These are phyloP conservation scores for Ilyonectria robusta DNA, from an alignment of 2,329 filamentous ascomycete species.

Conservation along the genomic window DNA sequence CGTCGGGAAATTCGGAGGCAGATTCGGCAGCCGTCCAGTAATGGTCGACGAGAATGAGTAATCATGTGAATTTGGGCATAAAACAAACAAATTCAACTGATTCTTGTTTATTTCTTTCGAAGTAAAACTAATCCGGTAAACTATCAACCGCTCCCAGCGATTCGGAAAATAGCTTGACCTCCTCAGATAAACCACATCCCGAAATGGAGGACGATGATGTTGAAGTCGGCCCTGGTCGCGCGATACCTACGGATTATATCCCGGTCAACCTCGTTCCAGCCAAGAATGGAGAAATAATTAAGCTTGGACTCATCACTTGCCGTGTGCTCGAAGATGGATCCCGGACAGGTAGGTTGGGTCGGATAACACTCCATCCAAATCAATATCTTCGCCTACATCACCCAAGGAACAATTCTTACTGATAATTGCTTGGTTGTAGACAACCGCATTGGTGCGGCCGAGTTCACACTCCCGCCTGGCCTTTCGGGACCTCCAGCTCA, in stretches of 20 bases:
- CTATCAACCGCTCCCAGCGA: not conserved
- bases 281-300: slow-evolving; percentile 25
- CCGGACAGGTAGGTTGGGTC: slow-evolving; percentile 15
- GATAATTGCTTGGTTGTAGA: slow-evolving; percentile 1
- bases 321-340: slow-evolving; percentile 28
- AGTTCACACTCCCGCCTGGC: slow-evolving; percentile 27
- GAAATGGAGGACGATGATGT: slow-evolving; percentile 25
- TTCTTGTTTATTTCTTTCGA: too few species aligned
- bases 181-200: not conserved
- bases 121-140: too few species aligned
- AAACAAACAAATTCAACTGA: too few species aligned
- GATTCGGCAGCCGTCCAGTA: not conserved
- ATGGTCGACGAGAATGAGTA: too few species aligned
- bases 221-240: slow-evolving; percentile 27
- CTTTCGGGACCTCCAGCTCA: slow-evolving; percentile 23
- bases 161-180: not conserved
- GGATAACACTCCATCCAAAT: not conserved
- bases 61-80: too few species aligned
- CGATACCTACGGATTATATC: slow-evolving; percentile 22
- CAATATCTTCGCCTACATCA: not conserved
- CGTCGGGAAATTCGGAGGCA: not conserved
- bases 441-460: slow-evolving; percentile 28
- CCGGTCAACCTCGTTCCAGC: slow-evolving; percentile 29
- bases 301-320: slow-evolving; percentile 27
- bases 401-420: not conserved